Evolutionary conservation across 2,329 filamentous ascomycete species (phyloP), one percentile per base, ranked within the genome.

Genomic region (Trichoderma brevicompactum): DNA sequence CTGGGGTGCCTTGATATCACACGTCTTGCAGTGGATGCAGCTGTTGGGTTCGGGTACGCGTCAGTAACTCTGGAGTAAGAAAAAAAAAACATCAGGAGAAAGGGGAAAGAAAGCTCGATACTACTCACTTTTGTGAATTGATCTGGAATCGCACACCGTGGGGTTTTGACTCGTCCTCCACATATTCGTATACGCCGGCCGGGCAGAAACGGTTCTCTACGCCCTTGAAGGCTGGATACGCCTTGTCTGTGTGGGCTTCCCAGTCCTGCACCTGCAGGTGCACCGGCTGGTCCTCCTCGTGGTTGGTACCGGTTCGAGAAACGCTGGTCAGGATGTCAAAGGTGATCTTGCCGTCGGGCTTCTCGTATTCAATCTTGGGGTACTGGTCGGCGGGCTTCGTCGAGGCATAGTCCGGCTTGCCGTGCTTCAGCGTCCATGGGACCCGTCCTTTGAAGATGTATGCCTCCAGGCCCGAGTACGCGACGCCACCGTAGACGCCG

Each of bases 11-110:
- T 99, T 99, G 81, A 99, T 99, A 78, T 99, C 95, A 77, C 95
- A 99, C 13, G 95, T 99, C 85, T 99, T 99, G 85, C 95, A 99
- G 80, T 99, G 95, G 70, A 99, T 96, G 77, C 95, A 99, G 80
- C 94, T 97, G 71, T 46, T 13, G 10, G 15, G 6, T 10, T 54
- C 12, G 15, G 9, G 10, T 9, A 15, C 3, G 13, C 38, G 60
- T 64, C 59, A 67, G 54, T 62, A 38, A 43, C n/a, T 23, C 23
- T 28, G 4, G 41, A 5, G 32, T 2, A 50, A 32, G 50, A 23
- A 15, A 19, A 44, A 38, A n/a, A 49, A 34, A 40, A 8, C 5
- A 13, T 2, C 12, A 13, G 41, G 53, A n/a, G 32, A 4, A 5
- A 23, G 65, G 50, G 63, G 48, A 13, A 19, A 40, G 15, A 43